These are phyloP conservation scores for Kalaharituber pfeilii DNA, from an alignment of 2,329 filamentous ascomycete species.

Conservation along the genomic window DNA sequence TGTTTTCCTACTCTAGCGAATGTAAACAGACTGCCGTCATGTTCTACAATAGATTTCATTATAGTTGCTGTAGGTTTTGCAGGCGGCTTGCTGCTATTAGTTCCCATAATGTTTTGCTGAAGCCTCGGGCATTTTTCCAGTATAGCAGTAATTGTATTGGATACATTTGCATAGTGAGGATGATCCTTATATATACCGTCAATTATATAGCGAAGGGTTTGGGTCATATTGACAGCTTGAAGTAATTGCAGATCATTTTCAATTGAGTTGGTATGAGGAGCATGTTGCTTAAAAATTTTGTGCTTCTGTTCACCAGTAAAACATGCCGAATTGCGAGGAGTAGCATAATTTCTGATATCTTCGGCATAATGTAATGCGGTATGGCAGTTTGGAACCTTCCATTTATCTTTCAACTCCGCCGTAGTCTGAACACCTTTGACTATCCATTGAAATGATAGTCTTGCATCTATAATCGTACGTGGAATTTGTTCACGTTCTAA, in stretches of 20 bases:
- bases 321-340: not conserved
- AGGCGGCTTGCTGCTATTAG: not conserved
- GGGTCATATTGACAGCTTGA: not conserved
- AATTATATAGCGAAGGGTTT: not conserved
- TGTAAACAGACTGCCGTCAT: not conserved
- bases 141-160: not conserved
- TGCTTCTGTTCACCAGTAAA: conserved; percentile 4
- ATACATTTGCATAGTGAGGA: not conserved
- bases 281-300: conserved; percentile 6
- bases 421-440: not conserved
- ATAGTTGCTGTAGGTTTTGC: not conserved
- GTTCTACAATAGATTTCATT: not conserved
- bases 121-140: not conserved
- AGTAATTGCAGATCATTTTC: not conserved
- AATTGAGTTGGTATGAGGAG: conserved; percentile 6
- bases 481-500: not conserved
- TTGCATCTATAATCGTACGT: not conserved
- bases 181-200: not conserved
- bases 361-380: not conserved
- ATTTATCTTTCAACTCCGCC: not conserved
- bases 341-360: not conserved
- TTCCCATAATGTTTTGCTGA: not conserved
- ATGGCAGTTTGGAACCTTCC: not conserved
- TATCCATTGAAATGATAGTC: not conserved
- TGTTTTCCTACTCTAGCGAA: not conserved